These are phyloP conservation scores for Fusarium mangiferae DNA, from an alignment of 2,329 filamentous ascomycete genomes.

Conservation along the genomic window DNA sequence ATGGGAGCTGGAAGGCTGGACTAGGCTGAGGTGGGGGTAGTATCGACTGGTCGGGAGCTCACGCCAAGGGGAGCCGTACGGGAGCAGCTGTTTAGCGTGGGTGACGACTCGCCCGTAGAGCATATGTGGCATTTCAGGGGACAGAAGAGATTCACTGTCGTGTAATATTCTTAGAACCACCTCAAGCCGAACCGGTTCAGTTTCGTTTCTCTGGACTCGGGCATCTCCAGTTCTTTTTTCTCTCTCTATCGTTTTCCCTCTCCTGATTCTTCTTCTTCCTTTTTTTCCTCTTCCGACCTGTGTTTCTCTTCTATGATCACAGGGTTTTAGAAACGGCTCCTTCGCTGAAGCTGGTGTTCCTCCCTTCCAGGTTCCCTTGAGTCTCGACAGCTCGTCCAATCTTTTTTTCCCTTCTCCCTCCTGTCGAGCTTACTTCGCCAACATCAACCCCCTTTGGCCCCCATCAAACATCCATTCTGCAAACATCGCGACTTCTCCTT, in stretches of 20 bases:
- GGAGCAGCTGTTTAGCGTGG: slow-evolving; percentile 34
- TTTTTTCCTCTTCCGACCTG: slow-evolving; percentile 26
- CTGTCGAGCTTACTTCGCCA: slow-evolving; percentile 33
- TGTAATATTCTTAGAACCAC: slow-evolving; percentile 41
- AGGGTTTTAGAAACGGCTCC: slow-evolving; percentile 40
- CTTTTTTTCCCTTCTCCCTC: slow-evolving; percentile 36
- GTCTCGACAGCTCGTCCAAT: slow-evolving; percentile 52
- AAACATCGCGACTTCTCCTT: slow-evolving; percentile 7
- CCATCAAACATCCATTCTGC: slow-evolving; percentile 18
- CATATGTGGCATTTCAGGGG: slow-evolving; percentile 49
- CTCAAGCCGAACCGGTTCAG: slow-evolving; percentile 27
- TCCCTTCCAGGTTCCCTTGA: slow-evolving; percentile 43
- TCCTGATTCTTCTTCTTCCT: slow-evolving; percentile 16
- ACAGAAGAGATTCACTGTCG: slow-evolving; percentile 26
- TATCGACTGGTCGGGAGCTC: slow-evolving; percentile 38
- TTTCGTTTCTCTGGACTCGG: slow-evolving; percentile 39
- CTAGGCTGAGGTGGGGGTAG: slow-evolving; percentile 38
- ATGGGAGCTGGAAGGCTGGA: slow-evolving; percentile 28
- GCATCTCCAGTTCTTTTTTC: slow-evolving; percentile 27
- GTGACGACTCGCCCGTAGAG: slow-evolving; percentile 32
- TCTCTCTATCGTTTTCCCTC: slow-evolving; percentile 33
- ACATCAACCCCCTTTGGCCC: slow-evolving; percentile 30
- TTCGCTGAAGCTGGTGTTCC: slow-evolving; percentile 40
- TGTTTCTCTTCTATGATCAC: slow-evolving; percentile 18
- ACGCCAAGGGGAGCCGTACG: slow-evolving; percentile 31